phyloP scores from a whole-genome alignment of 1,139 yeast species.

The Scheffersomyces quercinus region DNA sequence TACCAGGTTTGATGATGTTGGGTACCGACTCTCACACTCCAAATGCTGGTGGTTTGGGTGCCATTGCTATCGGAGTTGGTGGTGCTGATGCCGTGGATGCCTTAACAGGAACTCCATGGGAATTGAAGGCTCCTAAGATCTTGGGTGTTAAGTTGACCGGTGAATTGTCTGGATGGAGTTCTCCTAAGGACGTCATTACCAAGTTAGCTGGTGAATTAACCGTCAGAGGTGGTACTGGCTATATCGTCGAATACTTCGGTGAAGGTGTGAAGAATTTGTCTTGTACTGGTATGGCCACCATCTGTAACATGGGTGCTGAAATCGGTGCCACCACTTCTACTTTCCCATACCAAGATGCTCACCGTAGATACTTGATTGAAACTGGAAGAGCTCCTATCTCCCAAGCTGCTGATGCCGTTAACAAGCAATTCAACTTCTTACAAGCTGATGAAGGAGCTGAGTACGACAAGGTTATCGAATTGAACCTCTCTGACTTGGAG shows the following conservation, averaged over 20 bases:
- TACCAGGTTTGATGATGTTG: constrained; percentile 93
- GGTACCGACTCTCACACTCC: constrained; percentile 99
- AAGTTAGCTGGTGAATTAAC: constrained; percentile 86
- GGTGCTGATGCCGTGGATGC: constrained; percentile 99
- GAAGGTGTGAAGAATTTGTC: constrained; percentile 84
- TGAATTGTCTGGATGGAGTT: constrained; percentile 81
- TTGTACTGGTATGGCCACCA: constrained; percentile 99
- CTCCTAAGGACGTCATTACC: constrained; percentile 95
- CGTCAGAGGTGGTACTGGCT: constrained; percentile 98
- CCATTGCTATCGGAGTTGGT: constrained; percentile 97
- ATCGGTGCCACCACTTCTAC: constrained; percentile 97
- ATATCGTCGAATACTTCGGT: constrained; percentile 92
- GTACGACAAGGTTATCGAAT: constrained; percentile 82
- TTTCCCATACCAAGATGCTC: constrained; percentile 93
- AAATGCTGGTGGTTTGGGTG: constrained; percentile 97
- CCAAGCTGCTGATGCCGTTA: constrained; percentile 69
- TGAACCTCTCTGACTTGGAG: constrained; percentile 72
- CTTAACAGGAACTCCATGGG: constrained; percentile 98
- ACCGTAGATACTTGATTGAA: constrained; percentile 73
- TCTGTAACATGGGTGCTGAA: constrained; percentile 99
- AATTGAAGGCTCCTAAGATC: constrained; percentile 91
- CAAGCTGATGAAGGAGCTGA: constrained; percentile 79
- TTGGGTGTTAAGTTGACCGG: constrained; percentile 93
- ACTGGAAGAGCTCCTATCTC: constrained; percentile 85
- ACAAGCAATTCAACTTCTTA: constrained; percentile 60